Evolutionary conservation across 2,329 filamentous ascomycete species (phyloP), one percentile per base, ranked within the genome.

Genomic region (Penicillium olsonii): DNA sequence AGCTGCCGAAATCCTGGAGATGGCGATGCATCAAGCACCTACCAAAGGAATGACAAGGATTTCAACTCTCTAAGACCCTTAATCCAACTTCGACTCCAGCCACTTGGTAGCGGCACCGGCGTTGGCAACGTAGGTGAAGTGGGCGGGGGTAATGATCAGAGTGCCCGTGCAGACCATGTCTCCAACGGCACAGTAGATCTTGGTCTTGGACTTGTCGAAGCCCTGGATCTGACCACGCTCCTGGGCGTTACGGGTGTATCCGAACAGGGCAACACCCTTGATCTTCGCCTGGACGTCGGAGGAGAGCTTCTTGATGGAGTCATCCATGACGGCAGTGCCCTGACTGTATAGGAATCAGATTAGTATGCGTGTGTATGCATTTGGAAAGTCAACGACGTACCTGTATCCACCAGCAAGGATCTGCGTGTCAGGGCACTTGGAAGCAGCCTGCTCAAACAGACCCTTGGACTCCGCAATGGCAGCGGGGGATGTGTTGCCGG

Each of bases 141-240:
- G 73, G 2, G 69, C 56, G 7, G 66, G 60, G 1, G 70, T 61
- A n/a, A 76, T 63, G 33, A 73, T 63, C 48, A 78, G 60, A 2
- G 72, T 74, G 18, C 77, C 75, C 2, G 64, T 48, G 53, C 79
- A 82, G 14, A 82, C 79, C 38, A 74, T 53, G 52, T 82, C 78
- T 0, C 75, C 77, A 29, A 45, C 11, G 4, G 53, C 50, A 27
- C 53, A 56, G 42, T 46, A 72, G 15, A 78, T 74, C 53, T 75
- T 67, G 24, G 67, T 67, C 62, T 76, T 75, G 3, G 68, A 67
- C 40, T 65, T 54, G 14, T 68, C 66, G 53, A 73, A 75, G 37
- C 66, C 63, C 2, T 67, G 63, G 37, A 75, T 73, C 49, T 68
- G 66, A 33, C 67, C 63, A 15, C 63, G 61, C 50, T 74, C 70